Evolutionary conservation across 768 basidiomycete species (phyloP), one percentile per base, ranked within the genome.

Genomic region (Cystobasidium tubakii): DNA sequence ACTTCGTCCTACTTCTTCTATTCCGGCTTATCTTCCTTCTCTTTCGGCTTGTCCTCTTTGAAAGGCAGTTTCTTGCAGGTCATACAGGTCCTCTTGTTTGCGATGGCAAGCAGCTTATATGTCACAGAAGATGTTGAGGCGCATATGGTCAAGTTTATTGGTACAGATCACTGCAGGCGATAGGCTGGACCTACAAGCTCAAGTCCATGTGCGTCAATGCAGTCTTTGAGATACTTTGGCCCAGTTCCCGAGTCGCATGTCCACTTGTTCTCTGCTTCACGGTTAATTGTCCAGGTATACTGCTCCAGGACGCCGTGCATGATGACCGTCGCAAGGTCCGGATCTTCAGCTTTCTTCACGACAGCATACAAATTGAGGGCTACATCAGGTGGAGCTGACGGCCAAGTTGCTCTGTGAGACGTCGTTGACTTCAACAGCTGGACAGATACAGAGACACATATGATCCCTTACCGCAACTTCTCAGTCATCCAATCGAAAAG

Each of bases 241-340:
- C 57, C 57, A 23, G 17, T 15, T 12, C 57, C 57, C 2, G 33
- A 27, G 21, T 60, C 57, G 21, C 57, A 60, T 15, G 57, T 60
- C 57, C 57, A 60, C 27, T 60, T 60, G 57, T 60, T 60, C 29
- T 60, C 57, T 3, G 57, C 57, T 60, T 60, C 57, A 27, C 57
- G 17, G 12, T 60, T 27, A 6, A 60, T 27, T 12, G 57, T 29
- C 57, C 57, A 60, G 29, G 57, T 60, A 29, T 60, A 60, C 57
- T 60, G 25, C 33, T 60, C 57, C 10, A 60, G 27, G 25, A 34
- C 33, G 2, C 57, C 57, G 29, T 27, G 7, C 57, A 60, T 29
- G 33, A 60, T 60, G 29, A 29, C 13, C 12, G 57, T 60, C 15
- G 57, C 57, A 4, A 60, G 23, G 21, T 60, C 57, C 10, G 25